Percentiles rank a stretch among this genome's conserved stretches.
Conservation (phyloP, 1,284 basidiomycete species). For the Cystobasidium slooffiae region DNA sequence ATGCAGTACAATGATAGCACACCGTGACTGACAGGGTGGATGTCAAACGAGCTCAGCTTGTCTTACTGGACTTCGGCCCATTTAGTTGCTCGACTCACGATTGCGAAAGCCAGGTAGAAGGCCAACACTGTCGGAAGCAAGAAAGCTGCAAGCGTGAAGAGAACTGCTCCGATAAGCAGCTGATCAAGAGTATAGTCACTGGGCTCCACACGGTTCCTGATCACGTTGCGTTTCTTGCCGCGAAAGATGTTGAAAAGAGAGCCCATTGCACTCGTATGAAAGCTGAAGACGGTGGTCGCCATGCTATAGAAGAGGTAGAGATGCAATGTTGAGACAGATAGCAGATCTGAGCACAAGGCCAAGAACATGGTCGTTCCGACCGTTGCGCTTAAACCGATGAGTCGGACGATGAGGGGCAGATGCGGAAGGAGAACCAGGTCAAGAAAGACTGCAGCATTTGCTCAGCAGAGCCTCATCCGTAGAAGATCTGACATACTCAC, state of each 20-base stretch:
- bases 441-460: conserved; percentile 50
- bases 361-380: conserved; percentile 73
- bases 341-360: conserved; percentile 69
- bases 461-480: background rate
- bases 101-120: conserved; percentile 80
- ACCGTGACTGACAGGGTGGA: conserved; percentile 64
- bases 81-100: conserved; percentile 61
- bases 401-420: conserved; percentile 62
- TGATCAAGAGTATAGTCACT: conserved; percentile 93
- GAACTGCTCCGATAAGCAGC: conserved; percentile 87
- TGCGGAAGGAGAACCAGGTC: conserved; percentile 59
- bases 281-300: conserved; percentile 68
- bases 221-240: conserved; percentile 82
- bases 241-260: conserved; percentile 93
- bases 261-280: conserved; percentile 66
- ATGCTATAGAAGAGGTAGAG: conserved; percentile 73
- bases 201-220: conserved; percentile 80
- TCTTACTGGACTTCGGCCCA: conserved; percentile 1
- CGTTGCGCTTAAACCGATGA: conserved; percentile 65
- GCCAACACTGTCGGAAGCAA: conserved; percentile 85
- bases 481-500: conserved; percentile 59
- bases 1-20: conserved; percentile 66
- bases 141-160: conserved; percentile 90
- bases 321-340: conserved; percentile 73
- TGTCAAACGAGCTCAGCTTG: background rate